These are phyloP conservation scores for Alternaria gaisen DNA, from an alignment of 2,329 filamentous ascomycete species.

Conservation along the genomic window DNA sequence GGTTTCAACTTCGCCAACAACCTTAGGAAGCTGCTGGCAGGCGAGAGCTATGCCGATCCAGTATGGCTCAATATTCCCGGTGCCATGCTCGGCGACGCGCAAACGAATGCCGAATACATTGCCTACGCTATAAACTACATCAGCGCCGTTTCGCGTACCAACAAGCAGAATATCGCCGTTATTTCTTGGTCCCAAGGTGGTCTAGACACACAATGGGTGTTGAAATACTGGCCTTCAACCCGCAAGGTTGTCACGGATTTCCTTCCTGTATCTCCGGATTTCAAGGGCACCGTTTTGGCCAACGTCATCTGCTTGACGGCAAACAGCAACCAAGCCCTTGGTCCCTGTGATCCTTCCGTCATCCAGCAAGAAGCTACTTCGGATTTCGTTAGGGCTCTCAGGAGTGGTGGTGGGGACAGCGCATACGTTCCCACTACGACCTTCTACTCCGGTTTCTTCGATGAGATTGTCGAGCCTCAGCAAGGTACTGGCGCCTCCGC, in stretches of 20 bases:
- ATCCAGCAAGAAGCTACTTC: conserved; percentile 60
- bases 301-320: conserved; percentile 34
- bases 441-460: conserved; percentile 59
- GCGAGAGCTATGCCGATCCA: conserved; percentile 36
- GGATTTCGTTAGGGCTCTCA: conserved; percentile 55
- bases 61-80: conserved; percentile 66
- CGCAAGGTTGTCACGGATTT: conserved; percentile 58
- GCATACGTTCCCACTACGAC: conserved; percentile 66
- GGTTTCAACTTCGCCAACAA: conserved; percentile 58
- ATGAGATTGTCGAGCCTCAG: conserved; percentile 64
- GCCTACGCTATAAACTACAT: conserved; percentile 68
- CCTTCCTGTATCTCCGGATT: conserved; percentile 63
- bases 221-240: conserved; percentile 66
- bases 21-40: conserved; percentile 59
- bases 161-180: conserved; percentile 13
- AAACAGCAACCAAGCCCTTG: conserved; percentile 36
- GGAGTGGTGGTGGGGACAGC: conserved; percentile 58
- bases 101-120: conserved; percentile 64
- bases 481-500: conserved; percentile 58
- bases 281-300: conserved; percentile 58
- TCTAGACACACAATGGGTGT: conserved; percentile 64
- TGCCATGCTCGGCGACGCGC: conserved; percentile 58
- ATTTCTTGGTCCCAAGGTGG: conserved; percentile 64
- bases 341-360: conserved; percentile 50
- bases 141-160: conserved; percentile 47